A percentile compares a stretch with the other conserved stretches of the same genome.
Conservation (phyloP, 2,329 filamentous ascomycete genomes). For the Nemania abortiva region DNA sequence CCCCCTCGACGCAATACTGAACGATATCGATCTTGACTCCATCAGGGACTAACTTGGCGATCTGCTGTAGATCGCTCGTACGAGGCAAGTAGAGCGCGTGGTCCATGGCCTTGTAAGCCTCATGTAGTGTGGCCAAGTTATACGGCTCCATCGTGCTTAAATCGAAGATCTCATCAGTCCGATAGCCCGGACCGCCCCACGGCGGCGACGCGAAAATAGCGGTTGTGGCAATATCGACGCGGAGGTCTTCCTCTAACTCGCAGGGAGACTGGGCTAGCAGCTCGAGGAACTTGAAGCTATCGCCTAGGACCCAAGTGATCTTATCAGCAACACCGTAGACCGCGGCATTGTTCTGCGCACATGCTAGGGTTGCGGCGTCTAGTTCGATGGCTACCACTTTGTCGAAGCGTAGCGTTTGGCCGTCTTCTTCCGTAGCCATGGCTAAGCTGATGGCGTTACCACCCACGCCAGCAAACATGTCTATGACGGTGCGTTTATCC, state of each 20-base stretch:
- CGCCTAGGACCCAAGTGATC: slow-evolving; percentile 88
- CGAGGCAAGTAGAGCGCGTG: slow-evolving; percentile 86
- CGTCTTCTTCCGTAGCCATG: slow-evolving; percentile 54
- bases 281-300: slow-evolving; percentile 83
- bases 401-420: slow-evolving; percentile 76
- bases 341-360: slow-evolving; percentile 90
- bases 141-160: slow-evolving; percentile 91
- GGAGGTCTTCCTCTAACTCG: slow-evolving; percentile 50
- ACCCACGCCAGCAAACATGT: slow-evolving; percentile 91
- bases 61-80: slow-evolving; percentile 83
- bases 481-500: slow-evolving; percentile 72
- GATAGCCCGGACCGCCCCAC: slow-evolving; percentile 70
- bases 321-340: slow-evolving; percentile 81
- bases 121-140: slow-evolving; percentile 71
- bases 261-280: slow-evolving; percentile 54
- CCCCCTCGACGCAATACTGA: slow-evolving; percentile 92
- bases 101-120: slow-evolving; percentile 69
- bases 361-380: slow-evolving; percentile 82
- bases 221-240: slow-evolving; percentile 57
- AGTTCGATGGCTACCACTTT: slow-evolving; percentile 91
- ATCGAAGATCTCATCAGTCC: slow-evolving; percentile 79
- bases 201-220: slow-evolving; percentile 70
- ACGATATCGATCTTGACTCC: slow-evolving; percentile 74
- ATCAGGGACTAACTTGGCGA: slow-evolving; percentile 69
- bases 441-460: slow-evolving; percentile 98